These are phyloP conservation scores for Aspergillus bombycis DNA, from an alignment of 2,329 filamentous ascomycete species.

Conservation along the genomic window DNA sequence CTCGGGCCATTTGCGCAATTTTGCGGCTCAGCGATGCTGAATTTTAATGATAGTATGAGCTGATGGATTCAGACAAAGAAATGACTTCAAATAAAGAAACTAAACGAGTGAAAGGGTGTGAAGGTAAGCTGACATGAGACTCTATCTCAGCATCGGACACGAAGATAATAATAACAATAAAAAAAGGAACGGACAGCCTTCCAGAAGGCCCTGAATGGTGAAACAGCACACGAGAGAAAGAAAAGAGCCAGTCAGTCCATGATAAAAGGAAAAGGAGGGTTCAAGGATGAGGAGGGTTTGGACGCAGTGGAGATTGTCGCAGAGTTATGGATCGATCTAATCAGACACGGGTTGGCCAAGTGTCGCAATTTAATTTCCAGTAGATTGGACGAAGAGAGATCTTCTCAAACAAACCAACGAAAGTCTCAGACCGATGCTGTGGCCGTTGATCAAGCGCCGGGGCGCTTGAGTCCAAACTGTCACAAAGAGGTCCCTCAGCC, in stretches of 20 bases:
- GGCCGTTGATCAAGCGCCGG: slow-evolving; percentile 8
- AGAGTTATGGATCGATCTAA: slow-evolving; percentile 19
- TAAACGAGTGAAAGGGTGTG: slow-evolving; percentile 11
- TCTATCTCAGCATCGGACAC: slow-evolving; percentile 10
- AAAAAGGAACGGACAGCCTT: slow-evolving; percentile 43
- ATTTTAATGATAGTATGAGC: neutral
- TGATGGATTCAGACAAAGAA: neutral
- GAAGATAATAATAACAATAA: slow-evolving; percentile 12
- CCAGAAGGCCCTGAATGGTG: slow-evolving; percentile 38
- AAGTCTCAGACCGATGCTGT: slow-evolving; percentile 14
- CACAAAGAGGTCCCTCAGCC: neutral
- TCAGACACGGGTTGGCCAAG: slow-evolving; percentile 17
- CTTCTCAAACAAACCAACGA: slow-evolving; percentile 17
- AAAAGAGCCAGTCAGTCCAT: slow-evolving; percentile 22
- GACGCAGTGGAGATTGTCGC: slow-evolving; percentile 22
- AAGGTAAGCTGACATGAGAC: slow-evolving; percentile 16
- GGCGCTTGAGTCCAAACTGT: neutral
- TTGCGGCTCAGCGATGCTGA: neutral
- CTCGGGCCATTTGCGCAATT: slow-evolving; percentile 30
- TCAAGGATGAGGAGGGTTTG: slow-evolving; percentile 8
- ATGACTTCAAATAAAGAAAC: slow-evolving; percentile 13
- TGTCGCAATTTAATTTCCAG: slow-evolving; percentile 19
- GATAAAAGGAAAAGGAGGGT: slow-evolving; percentile 16
- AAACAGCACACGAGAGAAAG: slow-evolving; percentile 19
- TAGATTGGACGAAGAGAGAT: slow-evolving; percentile 20